Conservation (phyloP, 352 stramenopile genomes). For the Globisporangium irregulare region DNA sequence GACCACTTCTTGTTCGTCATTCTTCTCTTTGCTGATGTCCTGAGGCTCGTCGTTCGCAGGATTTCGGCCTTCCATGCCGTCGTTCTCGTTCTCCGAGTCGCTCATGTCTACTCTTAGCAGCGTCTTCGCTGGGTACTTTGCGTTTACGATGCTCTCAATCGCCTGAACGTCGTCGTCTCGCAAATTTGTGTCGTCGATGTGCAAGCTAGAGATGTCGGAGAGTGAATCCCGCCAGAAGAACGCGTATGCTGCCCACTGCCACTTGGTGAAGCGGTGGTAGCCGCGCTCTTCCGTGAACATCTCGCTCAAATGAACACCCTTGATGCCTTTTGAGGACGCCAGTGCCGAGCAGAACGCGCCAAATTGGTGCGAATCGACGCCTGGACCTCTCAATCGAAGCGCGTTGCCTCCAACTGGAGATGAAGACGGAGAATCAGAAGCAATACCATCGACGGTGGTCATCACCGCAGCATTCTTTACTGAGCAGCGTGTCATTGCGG, state of each 20-base stretch:
- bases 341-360: constrained; percentile 19
- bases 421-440: background rate
- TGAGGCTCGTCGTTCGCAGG: background rate
- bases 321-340: constrained; percentile 7
- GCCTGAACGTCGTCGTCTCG: constrained; percentile 9
- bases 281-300: constrained; percentile 12
- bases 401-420: background rate
- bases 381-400: constrained; percentile 3
- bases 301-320: constrained; percentile 10
- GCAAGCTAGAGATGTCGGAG: constrained; percentile 3
- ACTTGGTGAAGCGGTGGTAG: constrained; percentile 13
- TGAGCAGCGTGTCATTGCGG: constrained; percentile 7
- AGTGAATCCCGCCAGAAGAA: constrained; percentile 16
- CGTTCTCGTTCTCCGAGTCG: background rate
- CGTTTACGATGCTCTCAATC: constrained; percentile 9
- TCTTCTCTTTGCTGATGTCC: background rate
- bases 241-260: constrained; percentile 20
- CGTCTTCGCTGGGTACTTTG: constrained; percentile 14
- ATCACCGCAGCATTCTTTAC: background rate
- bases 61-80: background rate
- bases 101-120: constrained; percentile 2
- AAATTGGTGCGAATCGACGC: constrained; percentile 17
- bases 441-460: background rate
- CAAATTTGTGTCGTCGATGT: constrained; percentile 13
- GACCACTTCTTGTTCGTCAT: constrained; percentile 2